Conservation (phyloP, 306 rosid genomes). For the Cucurbita argyrosperma region DNA sequence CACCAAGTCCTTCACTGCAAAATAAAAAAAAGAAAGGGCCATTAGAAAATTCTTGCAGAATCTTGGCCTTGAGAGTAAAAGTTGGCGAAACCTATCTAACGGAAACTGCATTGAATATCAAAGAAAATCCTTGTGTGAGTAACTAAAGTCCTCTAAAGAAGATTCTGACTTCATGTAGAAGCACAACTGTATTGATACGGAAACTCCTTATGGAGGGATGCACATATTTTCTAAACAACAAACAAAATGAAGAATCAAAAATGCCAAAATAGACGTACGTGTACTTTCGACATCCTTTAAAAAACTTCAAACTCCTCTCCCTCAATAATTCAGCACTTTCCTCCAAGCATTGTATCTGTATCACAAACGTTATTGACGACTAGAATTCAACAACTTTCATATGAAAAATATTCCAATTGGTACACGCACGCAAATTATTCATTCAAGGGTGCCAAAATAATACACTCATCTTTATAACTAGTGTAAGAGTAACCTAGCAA, state of each 20-base stretch:
- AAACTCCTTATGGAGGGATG: neutral
- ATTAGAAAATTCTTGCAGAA: slow-evolving; percentile 13
- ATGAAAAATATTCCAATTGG: neutral
- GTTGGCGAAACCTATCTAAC: neutral
- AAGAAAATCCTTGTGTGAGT: neutral
- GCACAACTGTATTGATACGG: neutral
- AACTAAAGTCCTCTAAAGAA: neutral
- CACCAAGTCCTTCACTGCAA: slow-evolving; percentile 92
- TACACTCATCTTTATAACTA: neutral
- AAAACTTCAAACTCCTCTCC: slow-evolving; percentile 84
- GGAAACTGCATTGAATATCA: neutral
- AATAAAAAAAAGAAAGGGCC: slow-evolving; percentile 13
- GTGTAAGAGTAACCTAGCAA: neutral
- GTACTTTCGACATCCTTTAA: slow-evolving; percentile 97
- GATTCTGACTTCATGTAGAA: neutral
- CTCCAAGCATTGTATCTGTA: slow-evolving; percentile 94
- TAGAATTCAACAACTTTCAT: neutral
- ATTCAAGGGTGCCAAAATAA: neutral
- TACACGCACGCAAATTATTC: neutral
- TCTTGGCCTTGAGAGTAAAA: neutral
- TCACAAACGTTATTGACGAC: slow-evolving; percentile 17
- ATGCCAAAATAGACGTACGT: slow-evolving; percentile 45
- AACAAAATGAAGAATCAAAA: neutral
- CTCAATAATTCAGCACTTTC: slow-evolving; percentile 91
- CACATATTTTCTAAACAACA: neutral